Conservation (phyloP, 148 eudicot species). For the Amaranthus cruentus region DNA sequence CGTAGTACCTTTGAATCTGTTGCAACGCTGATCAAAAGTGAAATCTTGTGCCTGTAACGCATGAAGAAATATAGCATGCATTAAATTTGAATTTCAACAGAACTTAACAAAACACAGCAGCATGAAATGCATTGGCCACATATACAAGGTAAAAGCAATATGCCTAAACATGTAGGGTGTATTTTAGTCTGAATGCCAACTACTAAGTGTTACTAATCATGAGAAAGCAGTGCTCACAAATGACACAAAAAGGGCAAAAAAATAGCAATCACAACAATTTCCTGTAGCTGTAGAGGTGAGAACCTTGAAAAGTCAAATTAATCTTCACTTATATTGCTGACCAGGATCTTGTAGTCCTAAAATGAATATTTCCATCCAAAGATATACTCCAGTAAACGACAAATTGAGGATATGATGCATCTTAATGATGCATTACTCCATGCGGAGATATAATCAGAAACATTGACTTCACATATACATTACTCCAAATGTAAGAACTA, state of each 20-base stretch:
- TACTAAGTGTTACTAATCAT: background rate
- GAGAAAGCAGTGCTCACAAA: background rate
- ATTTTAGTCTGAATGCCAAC: background rate
- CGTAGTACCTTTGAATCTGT: conserved; percentile 63
- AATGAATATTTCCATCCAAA: background rate
- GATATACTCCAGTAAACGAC: background rate
- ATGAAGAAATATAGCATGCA: conserved; percentile 11
- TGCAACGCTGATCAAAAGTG: conserved; percentile 69
- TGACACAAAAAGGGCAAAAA: background rate
- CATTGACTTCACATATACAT: background rate
- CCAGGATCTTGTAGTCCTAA: background rate
- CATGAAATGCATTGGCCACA: background rate
- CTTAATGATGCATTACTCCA: background rate
- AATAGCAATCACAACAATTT: background rate
- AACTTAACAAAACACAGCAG: background rate
- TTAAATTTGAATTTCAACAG: background rate
- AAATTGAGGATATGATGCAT: background rate
- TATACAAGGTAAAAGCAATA: background rate
- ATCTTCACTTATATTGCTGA: background rate
- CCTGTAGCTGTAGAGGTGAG: background rate
- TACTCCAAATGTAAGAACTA: background rate
- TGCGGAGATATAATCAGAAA: background rate
- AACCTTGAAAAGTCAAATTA: background rate
- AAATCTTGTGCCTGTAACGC: conserved; percentile 61
- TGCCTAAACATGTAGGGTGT: background rate